These are phyloP conservation scores for Wickerhamiella infanticola DNA, from an alignment of 1,139 yeast species.

Conservation along the genomic window DNA sequence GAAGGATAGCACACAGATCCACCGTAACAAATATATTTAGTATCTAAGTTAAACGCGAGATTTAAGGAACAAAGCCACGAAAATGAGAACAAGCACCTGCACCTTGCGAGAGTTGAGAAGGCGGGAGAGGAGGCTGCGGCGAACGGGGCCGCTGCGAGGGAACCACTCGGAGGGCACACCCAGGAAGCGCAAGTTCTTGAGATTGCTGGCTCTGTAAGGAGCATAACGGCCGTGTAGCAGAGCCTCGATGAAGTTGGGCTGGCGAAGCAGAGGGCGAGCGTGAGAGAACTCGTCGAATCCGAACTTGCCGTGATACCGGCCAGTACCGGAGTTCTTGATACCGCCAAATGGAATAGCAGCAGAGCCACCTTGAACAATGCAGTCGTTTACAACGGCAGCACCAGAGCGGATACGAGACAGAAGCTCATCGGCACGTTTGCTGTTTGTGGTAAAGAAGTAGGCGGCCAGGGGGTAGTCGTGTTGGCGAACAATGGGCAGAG, in stretches of 20 bases:
- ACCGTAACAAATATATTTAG: neutral
- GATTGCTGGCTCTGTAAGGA: conserved; percentile 36
- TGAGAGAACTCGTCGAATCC: conserved; percentile 68
- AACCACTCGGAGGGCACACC: conserved; percentile 10
- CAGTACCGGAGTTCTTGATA: conserved; percentile 63
- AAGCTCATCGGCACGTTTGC: conserved; percentile 38
- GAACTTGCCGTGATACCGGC: conserved; percentile 56
- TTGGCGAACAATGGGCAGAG: conserved; percentile 34
- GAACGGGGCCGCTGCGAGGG: conserved; percentile 13
- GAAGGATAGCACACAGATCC: neutral
- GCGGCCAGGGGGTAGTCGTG: conserved; percentile 85
- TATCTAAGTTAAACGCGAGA: neutral
- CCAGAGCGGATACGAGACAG: conserved; percentile 54
- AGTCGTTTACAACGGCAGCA: conserved; percentile 55
- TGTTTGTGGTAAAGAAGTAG: conserved; percentile 51
- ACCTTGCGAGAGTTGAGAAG: neutral
- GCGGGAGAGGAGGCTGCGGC: neutral
- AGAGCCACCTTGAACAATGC: conserved; percentile 55
- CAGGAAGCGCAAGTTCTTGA: conserved; percentile 23
- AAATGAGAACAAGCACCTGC: neutral
- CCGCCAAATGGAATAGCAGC: conserved; percentile 86
- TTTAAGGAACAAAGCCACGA: neutral
- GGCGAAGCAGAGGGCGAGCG: conserved; percentile 51
- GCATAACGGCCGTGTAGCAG: conserved; percentile 51
- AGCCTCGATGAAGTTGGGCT: conserved; percentile 52